These are phyloP conservation scores for Schizopora paradoxa DNA, from an alignment of 1,284 basidiomycete species.

Conservation along the genomic window DNA sequence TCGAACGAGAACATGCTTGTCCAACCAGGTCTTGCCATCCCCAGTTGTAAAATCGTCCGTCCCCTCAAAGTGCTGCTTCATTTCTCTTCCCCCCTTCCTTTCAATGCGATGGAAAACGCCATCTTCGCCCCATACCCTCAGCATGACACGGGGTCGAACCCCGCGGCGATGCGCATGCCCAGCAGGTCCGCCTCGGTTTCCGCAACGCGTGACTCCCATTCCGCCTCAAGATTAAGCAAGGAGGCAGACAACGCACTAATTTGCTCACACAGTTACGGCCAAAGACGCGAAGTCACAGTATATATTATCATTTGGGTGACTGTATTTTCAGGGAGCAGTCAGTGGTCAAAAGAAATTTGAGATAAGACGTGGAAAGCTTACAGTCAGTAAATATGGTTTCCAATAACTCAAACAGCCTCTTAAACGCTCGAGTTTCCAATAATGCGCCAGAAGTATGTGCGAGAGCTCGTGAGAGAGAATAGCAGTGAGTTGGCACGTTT, in stretches of 20 bases:
- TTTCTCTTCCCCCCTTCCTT: too few species aligned
- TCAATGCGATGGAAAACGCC: constrained; percentile 10
- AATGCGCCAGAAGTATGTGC: constrained; percentile 15
- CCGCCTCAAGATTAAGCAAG: constrained; percentile 8
- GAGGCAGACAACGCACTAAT: constrained; percentile 11
- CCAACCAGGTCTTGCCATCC: too few species aligned
- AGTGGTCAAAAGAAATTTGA: background rate
- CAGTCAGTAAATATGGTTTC: constrained; percentile 7
- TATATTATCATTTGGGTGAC: constrained; percentile 12
- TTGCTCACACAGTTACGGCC: constrained; percentile 10
- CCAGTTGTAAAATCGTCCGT: too few species aligned
- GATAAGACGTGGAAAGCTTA: constrained; percentile 1
- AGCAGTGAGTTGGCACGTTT: constrained; percentile 12
- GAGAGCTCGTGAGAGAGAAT: constrained; percentile 13
- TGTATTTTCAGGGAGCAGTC: background rate
- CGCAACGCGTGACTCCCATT: constrained; percentile 10
- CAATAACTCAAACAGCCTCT: constrained; percentile 7
- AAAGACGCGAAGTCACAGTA: constrained; percentile 9
- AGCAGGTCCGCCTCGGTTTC: constrained; percentile 14
- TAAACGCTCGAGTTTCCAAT: constrained; percentile 8
- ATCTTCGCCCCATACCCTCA: constrained; percentile 6
- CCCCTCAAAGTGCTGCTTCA: too few species aligned
- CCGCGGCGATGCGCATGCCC: constrained; percentile 12
- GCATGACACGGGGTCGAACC: constrained; percentile 13
- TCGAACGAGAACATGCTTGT: too few species aligned